Evolutionary conservation across 2,329 filamentous ascomycete species (phyloP).

Genomic region (Karstenula rhodostoma): DNA sequence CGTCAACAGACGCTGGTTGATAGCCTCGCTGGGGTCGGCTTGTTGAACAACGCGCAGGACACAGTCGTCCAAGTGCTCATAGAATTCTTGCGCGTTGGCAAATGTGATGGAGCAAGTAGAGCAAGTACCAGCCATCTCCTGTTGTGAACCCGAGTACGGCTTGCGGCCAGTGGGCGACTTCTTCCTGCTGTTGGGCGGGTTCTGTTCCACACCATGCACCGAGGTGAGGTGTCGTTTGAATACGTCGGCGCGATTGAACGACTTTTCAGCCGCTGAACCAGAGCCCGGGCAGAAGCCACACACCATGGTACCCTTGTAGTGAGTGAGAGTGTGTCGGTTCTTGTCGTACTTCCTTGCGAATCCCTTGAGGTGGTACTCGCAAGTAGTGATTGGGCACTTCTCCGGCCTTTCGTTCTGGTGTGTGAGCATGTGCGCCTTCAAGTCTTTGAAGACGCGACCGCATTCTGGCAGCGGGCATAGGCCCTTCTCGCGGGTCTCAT

Average conservation of each 20-base stretch:
- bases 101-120: slow-evolving; percentile 90
- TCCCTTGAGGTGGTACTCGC: slow-evolving; percentile 90
- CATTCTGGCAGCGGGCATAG: slow-evolving; percentile 85
- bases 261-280: slow-evolving; percentile 89
- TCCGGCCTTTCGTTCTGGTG: slow-evolving; percentile 90
- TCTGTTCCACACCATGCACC: slow-evolving; percentile 92
- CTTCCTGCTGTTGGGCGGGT: slow-evolving; percentile 88
- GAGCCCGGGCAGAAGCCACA: slow-evolving; percentile 93
- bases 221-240: slow-evolving; percentile 94
- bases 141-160: slow-evolving; percentile 76
- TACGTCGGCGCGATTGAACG: slow-evolving; percentile 92
- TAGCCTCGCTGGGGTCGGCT: slow-evolving; percentile 52
- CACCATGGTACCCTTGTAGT: slow-evolving; percentile 98
- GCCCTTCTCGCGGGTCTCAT: slow-evolving; percentile 68
- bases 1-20: slow-evolving; percentile 53
- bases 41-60: slow-evolving; percentile 67
- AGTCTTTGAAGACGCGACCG: slow-evolving; percentile 85
- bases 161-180: slow-evolving; percentile 69
- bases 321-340: slow-evolving; percentile 90
- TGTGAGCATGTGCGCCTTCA: slow-evolving; percentile 94
- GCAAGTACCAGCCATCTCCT: slow-evolving; percentile 81
- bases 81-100: slow-evolving; percentile 90
- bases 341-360: slow-evolving; percentile 97
- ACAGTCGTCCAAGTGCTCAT: slow-evolving; percentile 87
- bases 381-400: slow-evolving; percentile 91